These are phyloP conservation scores for Puccinia triticina DNA, from an alignment of 1,284 basidiomycete species.

Conservation along the genomic window DNA sequence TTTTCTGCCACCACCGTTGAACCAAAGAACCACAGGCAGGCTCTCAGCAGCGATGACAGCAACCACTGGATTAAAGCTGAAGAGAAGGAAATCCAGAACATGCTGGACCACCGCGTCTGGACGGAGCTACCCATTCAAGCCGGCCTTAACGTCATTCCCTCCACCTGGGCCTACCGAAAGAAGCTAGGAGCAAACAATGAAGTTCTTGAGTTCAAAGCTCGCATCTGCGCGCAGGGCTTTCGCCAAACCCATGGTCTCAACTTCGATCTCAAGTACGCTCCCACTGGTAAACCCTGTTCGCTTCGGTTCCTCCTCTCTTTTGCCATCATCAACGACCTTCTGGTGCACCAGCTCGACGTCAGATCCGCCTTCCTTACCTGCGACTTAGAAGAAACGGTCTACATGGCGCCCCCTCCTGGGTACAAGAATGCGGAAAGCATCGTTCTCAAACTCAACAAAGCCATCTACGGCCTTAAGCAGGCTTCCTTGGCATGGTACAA, in stretches of 20 bases:
- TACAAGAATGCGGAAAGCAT: background rate
- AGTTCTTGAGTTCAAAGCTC: no score
- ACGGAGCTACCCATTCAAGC: no score
- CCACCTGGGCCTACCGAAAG: no score
- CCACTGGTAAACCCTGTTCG: background rate
- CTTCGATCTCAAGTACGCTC: background rate
- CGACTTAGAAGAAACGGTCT: background rate
- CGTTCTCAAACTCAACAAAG: background rate
- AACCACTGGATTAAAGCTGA: background rate
- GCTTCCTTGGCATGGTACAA: background rate
- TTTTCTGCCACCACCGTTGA: background rate
- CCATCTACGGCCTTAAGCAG: background rate
- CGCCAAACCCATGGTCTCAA: no score
- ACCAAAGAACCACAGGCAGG: background rate
- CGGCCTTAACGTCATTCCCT: no score
- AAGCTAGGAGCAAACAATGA: no score
- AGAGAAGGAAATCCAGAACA: no score
- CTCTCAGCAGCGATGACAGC: no score
- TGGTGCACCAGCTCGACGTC: constrained; percentile 12
- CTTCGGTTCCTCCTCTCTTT: background rate
- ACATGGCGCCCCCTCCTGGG: background rate
- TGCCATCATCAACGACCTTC: background rate
- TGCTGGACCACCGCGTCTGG: no score
- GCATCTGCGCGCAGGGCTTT: no score
- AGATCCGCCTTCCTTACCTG: background rate